These are phyloP conservation scores for Arabidopsis arenosa DNA, from an alignment of 345 rosid genomes.

Conservation along the genomic window DNA sequence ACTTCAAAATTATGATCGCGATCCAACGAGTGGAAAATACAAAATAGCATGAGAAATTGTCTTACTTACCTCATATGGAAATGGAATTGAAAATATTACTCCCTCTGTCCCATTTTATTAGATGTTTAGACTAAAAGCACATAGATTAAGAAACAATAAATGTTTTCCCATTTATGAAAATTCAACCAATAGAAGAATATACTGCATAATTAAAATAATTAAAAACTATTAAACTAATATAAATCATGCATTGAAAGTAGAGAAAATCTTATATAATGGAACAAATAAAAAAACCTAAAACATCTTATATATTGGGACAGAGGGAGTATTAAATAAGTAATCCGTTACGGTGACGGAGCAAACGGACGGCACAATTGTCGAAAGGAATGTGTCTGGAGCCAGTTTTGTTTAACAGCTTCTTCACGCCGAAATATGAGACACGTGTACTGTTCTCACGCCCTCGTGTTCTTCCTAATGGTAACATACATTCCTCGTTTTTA, in stretches of 20 bases:
- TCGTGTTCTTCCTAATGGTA: conserved; percentile 32
- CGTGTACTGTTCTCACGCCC: conserved; percentile 41
- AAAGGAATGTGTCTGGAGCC: conserved; percentile 30
- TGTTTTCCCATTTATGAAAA: too few relatives aligned
- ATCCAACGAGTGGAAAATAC: conserved; percentile 27
- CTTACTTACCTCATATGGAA: conserved; percentile 32
- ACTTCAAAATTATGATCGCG: neutral
- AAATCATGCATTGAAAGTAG: too few relatives aligned
- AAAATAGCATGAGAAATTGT: conserved; percentile 9
- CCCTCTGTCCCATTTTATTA: too few relatives aligned
- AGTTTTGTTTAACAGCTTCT: conserved; percentile 27
- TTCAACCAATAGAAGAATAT: too few relatives aligned
- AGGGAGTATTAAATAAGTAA: neutral
- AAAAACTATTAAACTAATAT: too few relatives aligned
- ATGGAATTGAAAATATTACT: neutral
- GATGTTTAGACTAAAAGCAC: too few relatives aligned
- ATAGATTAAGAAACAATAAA: too few relatives aligned
- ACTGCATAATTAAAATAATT: too few relatives aligned
- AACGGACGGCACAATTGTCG: conserved; percentile 25
- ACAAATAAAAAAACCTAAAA: too few relatives aligned
- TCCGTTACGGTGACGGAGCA: conserved; percentile 43
- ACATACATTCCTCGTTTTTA: conserved; percentile 40
- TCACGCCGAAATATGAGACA: conserved; percentile 42
- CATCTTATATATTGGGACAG: too few relatives aligned
- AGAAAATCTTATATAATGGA: too few relatives aligned